Evolutionary conservation across 495 filamentous ascomycete genomes (phyloP).

Genomic region (Halenospora varia): DNA sequence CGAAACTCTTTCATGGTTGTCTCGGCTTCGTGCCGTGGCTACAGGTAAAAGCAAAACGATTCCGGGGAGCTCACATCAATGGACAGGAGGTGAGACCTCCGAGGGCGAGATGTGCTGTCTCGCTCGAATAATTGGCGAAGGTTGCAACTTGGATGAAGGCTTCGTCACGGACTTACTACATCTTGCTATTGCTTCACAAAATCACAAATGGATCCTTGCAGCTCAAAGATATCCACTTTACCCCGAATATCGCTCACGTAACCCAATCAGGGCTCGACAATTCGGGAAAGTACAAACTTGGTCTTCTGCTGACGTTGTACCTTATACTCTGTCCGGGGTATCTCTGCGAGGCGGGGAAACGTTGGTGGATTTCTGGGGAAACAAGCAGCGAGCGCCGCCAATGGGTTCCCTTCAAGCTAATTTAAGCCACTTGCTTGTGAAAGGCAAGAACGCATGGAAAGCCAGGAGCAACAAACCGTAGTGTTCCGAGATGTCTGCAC

Average conservation of each 20-base stretch:
- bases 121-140: neutral
- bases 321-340: neutral
- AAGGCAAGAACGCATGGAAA: neutral
- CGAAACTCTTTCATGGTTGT: too few species aligned
- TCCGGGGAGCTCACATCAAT: neutral
- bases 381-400: too few species aligned
- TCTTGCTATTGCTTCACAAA: constrained; percentile 84
- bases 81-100: neutral
- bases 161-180: neutral
- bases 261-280: neutral
- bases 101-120: neutral
- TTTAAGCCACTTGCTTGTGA: neutral
- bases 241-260: neutral
- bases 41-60: neutral
- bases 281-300: too few species aligned
- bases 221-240: constrained; percentile 25
- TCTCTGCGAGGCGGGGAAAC: neutral
- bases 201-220: constrained; percentile 62
- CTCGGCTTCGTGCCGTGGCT: neutral
- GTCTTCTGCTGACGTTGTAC: neutral
- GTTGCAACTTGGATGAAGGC: neutral
- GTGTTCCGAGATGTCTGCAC: neutral
- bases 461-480: neutral
- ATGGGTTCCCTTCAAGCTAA: too few species aligned
- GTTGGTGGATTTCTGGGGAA: neutral